Percentiles rank a stretch among this genome's conserved stretches.
These are phyloP conservation scores for Akebia trifoliata DNA, from an alignment of 164 flowering plant species.

Conservation along the genomic window DNA sequence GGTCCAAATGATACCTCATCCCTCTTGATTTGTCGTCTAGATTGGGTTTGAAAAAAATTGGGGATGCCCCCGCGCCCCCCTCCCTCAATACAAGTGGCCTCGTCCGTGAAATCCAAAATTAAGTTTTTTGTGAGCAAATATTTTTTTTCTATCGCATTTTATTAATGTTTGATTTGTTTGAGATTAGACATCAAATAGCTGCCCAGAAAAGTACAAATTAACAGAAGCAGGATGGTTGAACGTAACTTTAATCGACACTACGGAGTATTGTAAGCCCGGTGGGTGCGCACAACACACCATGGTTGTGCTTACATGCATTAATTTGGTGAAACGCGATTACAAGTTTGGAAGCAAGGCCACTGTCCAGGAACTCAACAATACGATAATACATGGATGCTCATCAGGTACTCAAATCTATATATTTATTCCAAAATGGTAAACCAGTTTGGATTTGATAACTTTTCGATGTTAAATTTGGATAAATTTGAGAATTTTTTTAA, in stretches of 20 bases:
- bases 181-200: not conserved
- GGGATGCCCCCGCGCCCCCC: not conserved
- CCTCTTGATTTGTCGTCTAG: no score
- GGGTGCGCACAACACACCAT: conserved; percentile 12
- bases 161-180: no score
- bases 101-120: no score
- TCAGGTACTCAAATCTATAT: not conserved
- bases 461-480: no score
- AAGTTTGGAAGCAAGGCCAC: conserved; percentile 4
- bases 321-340: conserved; percentile 11
- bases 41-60: not conserved
- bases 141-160: no score
- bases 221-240: conserved; percentile 13
- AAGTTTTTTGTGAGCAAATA: no score
- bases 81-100: no score
- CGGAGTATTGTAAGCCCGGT: conserved; percentile 7
- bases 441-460: no score
- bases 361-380: conserved; percentile 3
- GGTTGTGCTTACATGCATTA: conserved; percentile 12
- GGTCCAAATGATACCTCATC: no score
- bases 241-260: not conserved
- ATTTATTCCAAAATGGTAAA: no score
- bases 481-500: no score
- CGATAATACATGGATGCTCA: conserved; percentile 13
- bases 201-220: conserved; percentile 6